Conservation (phyloP, 305 asterid genomes). For the Andrographis paniculata region DNA sequence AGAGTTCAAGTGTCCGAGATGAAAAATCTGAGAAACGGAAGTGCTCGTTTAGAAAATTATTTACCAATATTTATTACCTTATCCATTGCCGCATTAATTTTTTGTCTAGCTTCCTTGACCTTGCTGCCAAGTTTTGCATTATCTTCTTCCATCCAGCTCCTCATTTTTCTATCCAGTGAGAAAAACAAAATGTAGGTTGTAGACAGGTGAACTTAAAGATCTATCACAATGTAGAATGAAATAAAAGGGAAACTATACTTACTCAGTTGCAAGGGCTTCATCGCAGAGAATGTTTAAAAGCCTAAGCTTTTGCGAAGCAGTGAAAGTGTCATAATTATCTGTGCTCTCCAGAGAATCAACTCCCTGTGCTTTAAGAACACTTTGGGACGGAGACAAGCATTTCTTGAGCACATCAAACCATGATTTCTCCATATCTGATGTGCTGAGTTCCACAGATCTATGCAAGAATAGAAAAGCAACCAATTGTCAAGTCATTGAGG, state of each 20-base stretch:
- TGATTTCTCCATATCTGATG: slow-evolving; percentile 32
- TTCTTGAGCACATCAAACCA: slow-evolving; percentile 53
- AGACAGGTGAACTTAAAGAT: slow-evolving; percentile 1
- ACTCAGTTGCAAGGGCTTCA: slow-evolving; percentile 74
- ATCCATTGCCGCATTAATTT: slow-evolving; percentile 44
- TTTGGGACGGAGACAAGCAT: slow-evolving; percentile 41
- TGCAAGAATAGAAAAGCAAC: slow-evolving; percentile 24
- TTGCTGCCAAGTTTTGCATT: slow-evolving; percentile 33
- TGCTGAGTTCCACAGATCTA: slow-evolving; percentile 33
- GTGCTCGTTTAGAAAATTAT: slow-evolving; percentile 7
- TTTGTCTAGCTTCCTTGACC: slow-evolving; percentile 51
- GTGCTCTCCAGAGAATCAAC: slow-evolving; percentile 38
- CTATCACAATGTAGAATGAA: slow-evolving; percentile 6
- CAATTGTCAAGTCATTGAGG: slow-evolving; percentile 11
- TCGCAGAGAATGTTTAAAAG: slow-evolving; percentile 66
- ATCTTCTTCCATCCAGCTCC: slow-evolving; percentile 62
- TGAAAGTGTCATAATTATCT: slow-evolving; percentile 46
- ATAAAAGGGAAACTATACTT: slow-evolving; percentile 22
- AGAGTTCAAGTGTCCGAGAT: background rate
- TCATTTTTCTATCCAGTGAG: slow-evolving; percentile 35
- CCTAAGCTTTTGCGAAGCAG: slow-evolving; percentile 52
- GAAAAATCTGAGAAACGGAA: slow-evolving; percentile 1
- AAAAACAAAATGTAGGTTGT: slow-evolving; percentile 10
- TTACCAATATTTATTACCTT: slow-evolving; percentile 31
- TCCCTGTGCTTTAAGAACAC: slow-evolving; percentile 29